Evolutionary conservation across 2,329 filamentous ascomycete species (phyloP), one percentile per base, ranked within the genome.

Genomic region (Monilinia fructigena): DNA sequence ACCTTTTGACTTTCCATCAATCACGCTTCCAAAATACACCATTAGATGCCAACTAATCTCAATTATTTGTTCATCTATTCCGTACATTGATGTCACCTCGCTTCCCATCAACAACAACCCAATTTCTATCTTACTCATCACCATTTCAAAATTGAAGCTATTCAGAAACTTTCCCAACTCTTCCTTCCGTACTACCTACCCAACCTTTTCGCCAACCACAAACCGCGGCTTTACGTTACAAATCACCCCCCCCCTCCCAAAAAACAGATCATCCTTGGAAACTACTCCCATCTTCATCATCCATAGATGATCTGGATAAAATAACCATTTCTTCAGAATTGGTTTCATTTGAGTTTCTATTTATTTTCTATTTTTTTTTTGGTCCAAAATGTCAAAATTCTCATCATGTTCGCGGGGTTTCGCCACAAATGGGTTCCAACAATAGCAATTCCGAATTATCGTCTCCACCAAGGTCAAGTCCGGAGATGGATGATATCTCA

Each of bases 381-480:
- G 12, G 16, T 31, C 50, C 53, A 52, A 31, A n/a, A 65, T 65
- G 63, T 53, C 63, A 50, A 50, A 65, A 35, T 65, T 16, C 45
- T 48, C 63, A 53, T 38, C 8, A 65, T 60, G 63, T 54, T 65
- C 63, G 63, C 56, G 55, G 55, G 55, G 63, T 35, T 20, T 65
- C 63, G n/a, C 63, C 63, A 60, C 63, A 59, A 38, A 31, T 65
- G 63, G 63, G 52, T 53, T 61, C 60, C 18, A 74, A 68, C 58
- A 60, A 60, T 45, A 60, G 58, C 45, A 60, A 60, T 80, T 82
- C 66, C 77, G 79, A 82, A 62, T 79, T 85, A 56, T 85, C 83
- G 10, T 84, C 83, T 55, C 81, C 82, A 23, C 82, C 83, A 26
- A 81, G 79, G 68, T 80, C 81, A 11, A 78, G 82, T 54, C 83